Conservation (phyloP, 176 grass and related monocot genomes). For the Metroxylon sagu region DNA sequence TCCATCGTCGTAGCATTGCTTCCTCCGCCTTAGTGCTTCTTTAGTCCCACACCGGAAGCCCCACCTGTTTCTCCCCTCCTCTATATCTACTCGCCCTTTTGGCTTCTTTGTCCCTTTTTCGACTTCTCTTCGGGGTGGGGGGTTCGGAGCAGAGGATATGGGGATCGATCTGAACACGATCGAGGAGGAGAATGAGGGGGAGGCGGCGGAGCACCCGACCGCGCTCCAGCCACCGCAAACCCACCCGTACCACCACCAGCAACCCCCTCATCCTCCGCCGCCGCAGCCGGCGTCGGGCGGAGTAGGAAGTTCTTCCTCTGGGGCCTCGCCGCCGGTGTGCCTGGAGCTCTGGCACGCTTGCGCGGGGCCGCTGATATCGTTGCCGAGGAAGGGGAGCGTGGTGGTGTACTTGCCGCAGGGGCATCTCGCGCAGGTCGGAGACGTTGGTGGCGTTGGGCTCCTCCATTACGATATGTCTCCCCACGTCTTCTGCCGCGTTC, state of each 20-base stretch:
- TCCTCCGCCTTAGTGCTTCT: no score
- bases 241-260: background rate
- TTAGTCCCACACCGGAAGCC: no score
- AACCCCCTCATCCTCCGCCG: background rate
- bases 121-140: background rate
- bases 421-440: constrained; percentile 57
- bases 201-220: constrained; percentile 5
- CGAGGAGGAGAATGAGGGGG: constrained; percentile 37
- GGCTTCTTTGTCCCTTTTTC: background rate
- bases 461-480: constrained; percentile 38
- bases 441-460: background rate
- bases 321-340: constrained; percentile 23
- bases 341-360: constrained; percentile 84
- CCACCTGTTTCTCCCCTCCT: background rate
- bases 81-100: background rate
- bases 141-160: constrained; percentile 25
- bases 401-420: constrained; percentile 96
- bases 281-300: background rate
- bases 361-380: constrained; percentile 56
- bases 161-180: constrained; percentile 87
- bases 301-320: no score
- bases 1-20: no score
- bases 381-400: constrained; percentile 55
- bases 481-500: constrained; percentile 85
- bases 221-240: background rate